Conservation (phyloP, 2,329 filamentous ascomycete species). For the Diaporthe humulicola region DNA sequence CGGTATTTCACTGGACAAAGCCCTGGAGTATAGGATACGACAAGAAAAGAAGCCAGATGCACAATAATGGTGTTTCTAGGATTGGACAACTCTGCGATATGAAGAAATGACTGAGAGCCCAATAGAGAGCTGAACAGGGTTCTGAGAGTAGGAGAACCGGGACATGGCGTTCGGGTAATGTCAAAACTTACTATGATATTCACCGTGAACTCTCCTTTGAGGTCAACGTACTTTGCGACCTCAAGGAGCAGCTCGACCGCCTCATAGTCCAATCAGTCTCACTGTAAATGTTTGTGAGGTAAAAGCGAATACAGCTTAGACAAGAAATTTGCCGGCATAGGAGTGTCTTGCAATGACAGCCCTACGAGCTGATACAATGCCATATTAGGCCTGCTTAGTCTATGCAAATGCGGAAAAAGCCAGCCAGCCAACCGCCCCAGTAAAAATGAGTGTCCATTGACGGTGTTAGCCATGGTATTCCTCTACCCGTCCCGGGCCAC, state of each 20-base stretch:
- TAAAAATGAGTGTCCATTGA: slow-evolving; percentile 25
- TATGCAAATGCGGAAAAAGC: slow-evolving; percentile 4
- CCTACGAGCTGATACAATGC: background rate
- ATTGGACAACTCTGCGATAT: too few relatives aligned
- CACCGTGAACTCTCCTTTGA: background rate
- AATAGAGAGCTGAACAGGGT: background rate
- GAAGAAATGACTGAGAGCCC: background rate
- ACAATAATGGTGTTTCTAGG: background rate
- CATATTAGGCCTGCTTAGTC: background rate
- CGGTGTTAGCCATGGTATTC: background rate
- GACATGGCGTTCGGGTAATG: background rate
- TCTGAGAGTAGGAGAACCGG: background rate
- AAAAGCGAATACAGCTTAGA: background rate
- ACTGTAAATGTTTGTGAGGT: too few relatives aligned
- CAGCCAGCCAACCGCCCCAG: background rate
- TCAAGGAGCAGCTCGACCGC: background rate
- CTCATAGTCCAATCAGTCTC: too few relatives aligned
- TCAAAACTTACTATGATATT: background rate
- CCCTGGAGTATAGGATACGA: background rate
- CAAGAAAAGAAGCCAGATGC: background rate
- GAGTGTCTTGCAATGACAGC: background rate
- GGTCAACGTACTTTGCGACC: background rate
- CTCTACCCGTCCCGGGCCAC: background rate
- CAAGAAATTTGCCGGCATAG: background rate
- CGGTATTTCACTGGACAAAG: background rate